Percentiles rank a stretch among this genome's conserved stretches.
phyloP scores from a whole-genome alignment of 2,329 filamentous ascomycete species.

The Clarireedia hainanense region DNA sequence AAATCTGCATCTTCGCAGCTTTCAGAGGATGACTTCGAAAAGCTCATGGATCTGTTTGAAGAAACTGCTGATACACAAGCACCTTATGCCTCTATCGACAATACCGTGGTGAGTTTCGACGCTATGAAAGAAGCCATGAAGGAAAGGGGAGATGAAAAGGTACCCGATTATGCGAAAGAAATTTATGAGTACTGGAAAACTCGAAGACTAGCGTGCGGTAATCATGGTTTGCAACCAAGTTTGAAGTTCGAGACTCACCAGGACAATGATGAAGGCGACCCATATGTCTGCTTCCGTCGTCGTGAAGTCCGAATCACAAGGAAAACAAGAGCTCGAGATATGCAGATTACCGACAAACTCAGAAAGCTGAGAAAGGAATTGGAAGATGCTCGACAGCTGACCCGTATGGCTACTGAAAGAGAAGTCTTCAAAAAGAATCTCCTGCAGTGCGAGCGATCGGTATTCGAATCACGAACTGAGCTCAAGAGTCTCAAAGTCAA shows the following conservation, averaged over 20 bases:
- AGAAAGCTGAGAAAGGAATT: conserved; percentile 86
- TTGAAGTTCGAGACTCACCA: conserved; percentile 93
- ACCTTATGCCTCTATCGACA: conserved; percentile 85
- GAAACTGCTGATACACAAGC: conserved; percentile 75
- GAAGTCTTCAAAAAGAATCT: conserved; percentile 74
- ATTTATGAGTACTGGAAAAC: conserved; percentile 88
- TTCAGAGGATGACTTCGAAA: conserved; percentile 87
- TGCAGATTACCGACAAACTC: conserved; percentile 88
- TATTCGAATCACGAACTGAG: conserved; percentile 76
- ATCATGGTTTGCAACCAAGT: conserved; percentile 64
- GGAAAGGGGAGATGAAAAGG: conserved; percentile 39
- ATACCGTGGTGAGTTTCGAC: conserved; percentile 70
- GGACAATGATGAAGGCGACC: conserved; percentile 91
- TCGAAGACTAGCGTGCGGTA: conserved; percentile 57
- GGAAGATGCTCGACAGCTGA: conserved; percentile 76
- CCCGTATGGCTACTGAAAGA: conserved; percentile 69
- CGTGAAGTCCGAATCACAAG: conserved; percentile 90
- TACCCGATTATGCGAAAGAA: conserved; percentile 55
- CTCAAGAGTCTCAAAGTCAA: conserved; percentile 85
- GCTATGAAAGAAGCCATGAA: conserved; percentile 64
- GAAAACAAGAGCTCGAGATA: conserved; percentile 90
- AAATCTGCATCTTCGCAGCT: conserved; percentile 54
- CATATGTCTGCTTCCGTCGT: conserved; percentile 95
- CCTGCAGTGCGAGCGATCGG: conserved; percentile 62
- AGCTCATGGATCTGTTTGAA: conserved; percentile 91